These are phyloP conservation scores for Phytophthora pistaciae DNA, from an alignment of 352 stramenopile species.

Conservation along the genomic window DNA sequence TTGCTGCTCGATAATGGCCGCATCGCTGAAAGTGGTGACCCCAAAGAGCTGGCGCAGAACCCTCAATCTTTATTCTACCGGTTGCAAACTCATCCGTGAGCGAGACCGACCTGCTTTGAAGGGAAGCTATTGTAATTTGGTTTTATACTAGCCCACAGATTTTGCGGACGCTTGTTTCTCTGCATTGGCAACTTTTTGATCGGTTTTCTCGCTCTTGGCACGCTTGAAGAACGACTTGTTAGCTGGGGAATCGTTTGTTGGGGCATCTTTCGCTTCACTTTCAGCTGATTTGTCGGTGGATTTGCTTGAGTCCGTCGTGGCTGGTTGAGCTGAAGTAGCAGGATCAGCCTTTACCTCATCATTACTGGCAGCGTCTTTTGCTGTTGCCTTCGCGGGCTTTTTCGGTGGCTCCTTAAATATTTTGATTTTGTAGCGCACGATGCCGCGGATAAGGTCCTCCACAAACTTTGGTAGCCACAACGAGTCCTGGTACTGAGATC, in stretches of 20 bases:
- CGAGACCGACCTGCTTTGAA: constrained; percentile 16
- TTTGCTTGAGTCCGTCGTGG: neutral
- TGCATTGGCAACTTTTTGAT: constrained; percentile 14
- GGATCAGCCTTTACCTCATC: constrained; percentile 1
- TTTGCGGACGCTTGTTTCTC: constrained; percentile 14
- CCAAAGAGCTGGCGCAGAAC: constrained; percentile 44
- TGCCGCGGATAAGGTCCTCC: constrained; percentile 73
- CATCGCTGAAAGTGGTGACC: constrained; percentile 61
- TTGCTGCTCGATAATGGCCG: constrained; percentile 69
- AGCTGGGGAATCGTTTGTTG: neutral
- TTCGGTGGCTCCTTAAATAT: constrained; percentile 62
- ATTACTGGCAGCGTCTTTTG: neutral
- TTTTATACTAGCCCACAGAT: constrained; percentile 11
- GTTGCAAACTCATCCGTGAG: constrained; percentile 33
- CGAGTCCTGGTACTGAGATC: constrained; percentile 61
- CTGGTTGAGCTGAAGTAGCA: neutral
- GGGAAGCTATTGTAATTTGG: neutral
- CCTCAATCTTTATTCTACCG: constrained; percentile 52
- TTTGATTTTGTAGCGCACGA: constrained; percentile 83
- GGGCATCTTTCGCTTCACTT: neutral
- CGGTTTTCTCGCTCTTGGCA: constrained; percentile 11
- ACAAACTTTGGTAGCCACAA: constrained; percentile 77
- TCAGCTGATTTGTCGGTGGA: constrained; percentile 2
- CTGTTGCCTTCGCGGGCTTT: constrained; percentile 16
- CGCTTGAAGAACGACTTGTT: constrained; percentile 18